These are phyloP conservation scores for Eremothecium sinecaudum DNA, from an alignment of 1,139 yeast species.

Conservation along the genomic window DNA sequence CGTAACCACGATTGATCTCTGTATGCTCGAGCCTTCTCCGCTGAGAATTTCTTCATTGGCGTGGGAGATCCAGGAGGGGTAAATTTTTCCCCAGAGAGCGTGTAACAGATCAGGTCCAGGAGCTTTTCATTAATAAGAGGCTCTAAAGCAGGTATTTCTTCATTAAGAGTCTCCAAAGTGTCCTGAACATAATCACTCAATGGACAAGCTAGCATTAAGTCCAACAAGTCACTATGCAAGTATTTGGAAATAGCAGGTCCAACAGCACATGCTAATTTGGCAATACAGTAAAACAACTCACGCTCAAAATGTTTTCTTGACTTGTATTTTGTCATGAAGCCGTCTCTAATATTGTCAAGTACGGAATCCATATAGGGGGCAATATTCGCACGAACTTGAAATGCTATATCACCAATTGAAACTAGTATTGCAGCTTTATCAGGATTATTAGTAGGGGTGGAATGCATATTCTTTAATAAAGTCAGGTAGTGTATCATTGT, in stretches of 20 bases:
- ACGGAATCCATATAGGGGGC: slow-evolving; percentile 84
- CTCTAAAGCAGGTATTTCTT: slow-evolving; percentile 72
- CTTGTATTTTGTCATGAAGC: slow-evolving; percentile 60
- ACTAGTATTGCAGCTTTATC: slow-evolving; percentile 71
- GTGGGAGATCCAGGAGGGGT: slow-evolving; percentile 86
- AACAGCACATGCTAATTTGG: slow-evolving; percentile 77
- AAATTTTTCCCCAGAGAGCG: slow-evolving; percentile 75
- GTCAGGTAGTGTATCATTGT: slow-evolving; percentile 70
- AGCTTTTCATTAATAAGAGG: slow-evolving; percentile 62
- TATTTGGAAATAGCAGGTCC: slow-evolving; percentile 95
- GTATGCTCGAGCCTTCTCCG: slow-evolving; percentile 63
- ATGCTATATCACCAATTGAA: slow-evolving; percentile 80
- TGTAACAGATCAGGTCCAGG: slow-evolving; percentile 61
- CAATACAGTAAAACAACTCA: slow-evolving; percentile 81
- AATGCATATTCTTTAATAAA: slow-evolving; percentile 61
- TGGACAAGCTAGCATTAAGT: slow-evolving; percentile 73
- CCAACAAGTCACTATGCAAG: slow-evolving; percentile 71
- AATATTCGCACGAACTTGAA: slow-evolving; percentile 78
- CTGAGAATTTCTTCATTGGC: slow-evolving; percentile 46
- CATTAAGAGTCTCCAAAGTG: slow-evolving; percentile 58
- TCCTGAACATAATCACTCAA: slow-evolving; percentile 71
- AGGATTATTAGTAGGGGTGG: slow-evolving; percentile 19
- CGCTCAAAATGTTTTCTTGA: slow-evolving; percentile 69
- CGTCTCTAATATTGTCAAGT: slow-evolving; percentile 73
- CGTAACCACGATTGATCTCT: slow-evolving; percentile 63